Percentiles rank a stretch among this genome's conserved stretches.
Evolutionary conservation across 495 filamentous ascomycete species (phyloP).

Genomic region (Penicillium silybi): DNA sequence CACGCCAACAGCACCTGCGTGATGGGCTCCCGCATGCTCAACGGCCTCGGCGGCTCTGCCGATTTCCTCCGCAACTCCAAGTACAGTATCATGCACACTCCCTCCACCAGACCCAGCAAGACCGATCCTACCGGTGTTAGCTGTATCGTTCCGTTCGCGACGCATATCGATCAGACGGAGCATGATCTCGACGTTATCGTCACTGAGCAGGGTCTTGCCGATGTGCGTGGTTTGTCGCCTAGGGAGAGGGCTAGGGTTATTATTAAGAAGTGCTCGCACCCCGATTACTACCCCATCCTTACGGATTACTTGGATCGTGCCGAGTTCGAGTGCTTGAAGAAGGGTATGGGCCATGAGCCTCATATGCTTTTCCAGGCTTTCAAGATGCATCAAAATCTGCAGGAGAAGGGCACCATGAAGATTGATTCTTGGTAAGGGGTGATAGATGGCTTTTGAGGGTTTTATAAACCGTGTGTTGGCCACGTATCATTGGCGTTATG

Average conservation of each 20-base stretch:
- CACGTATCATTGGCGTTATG: too few relatives aligned
- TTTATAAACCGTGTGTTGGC: not conserved
- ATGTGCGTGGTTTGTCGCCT: constrained; percentile 78
- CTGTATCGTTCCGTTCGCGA: constrained; percentile 91
- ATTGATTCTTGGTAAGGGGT: constrained; percentile 51
- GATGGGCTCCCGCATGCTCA: constrained; percentile 88
- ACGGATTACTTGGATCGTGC: constrained; percentile 82
- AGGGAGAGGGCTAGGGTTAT: constrained; percentile 81
- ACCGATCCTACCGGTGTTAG: constrained; percentile 76
- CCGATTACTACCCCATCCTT: constrained; percentile 78
- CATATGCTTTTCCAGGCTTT: constrained; percentile 80
- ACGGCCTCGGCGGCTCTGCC: constrained; percentile 83
- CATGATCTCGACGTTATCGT: constrained; percentile 87
- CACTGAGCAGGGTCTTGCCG: constrained; percentile 82
- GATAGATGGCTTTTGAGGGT: constrained; percentile 12
- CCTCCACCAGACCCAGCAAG: constrained; percentile 73
- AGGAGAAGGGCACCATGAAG: constrained; percentile 82
- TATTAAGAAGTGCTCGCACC: constrained; percentile 84
- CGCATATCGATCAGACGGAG: constrained; percentile 90
- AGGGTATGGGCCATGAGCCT: constrained; percentile 89
- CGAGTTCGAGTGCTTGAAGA: constrained; percentile 80
- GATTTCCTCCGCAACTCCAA: constrained; percentile 83
- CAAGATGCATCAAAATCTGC: constrained; percentile 82
- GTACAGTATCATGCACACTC: constrained; percentile 94
- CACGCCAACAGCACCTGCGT: constrained; percentile 91